Evolutionary conservation across 192 early-diverging fungal genomes (phyloP), one percentile per base, ranked within the genome.

Genomic region (Podochytrium sp.): DNA sequence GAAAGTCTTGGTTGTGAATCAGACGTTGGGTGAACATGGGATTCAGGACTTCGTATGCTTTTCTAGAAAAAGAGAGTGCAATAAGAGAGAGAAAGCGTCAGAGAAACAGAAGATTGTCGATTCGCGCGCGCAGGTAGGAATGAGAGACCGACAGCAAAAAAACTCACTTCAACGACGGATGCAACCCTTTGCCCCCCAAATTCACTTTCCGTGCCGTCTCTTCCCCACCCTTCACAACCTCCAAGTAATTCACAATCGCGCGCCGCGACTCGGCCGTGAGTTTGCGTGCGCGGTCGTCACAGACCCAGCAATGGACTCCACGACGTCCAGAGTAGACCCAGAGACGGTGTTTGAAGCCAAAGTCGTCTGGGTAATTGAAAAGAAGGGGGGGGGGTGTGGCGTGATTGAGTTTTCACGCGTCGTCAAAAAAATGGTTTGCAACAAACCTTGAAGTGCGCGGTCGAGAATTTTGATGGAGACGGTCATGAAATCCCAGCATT

Each of bases 301-400:
- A 92, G 25, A 99, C 91, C 97, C 97, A 99, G 84, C 96, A 97
- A 87, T 99, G 97, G 41, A 98, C 93, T 74, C 97, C 97, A 79
- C 97, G 94, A 61, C 97, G 92, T 64, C 97, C 97, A 68, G 90
- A 92, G 67, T 95, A 99, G 2, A 96, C 94, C 97, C 97, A 99
- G 49, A 99, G 79, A 7, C 96, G 68, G 51, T 97, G 89, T 66
- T 91, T 85, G 77, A 98, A 99, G 2, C 96, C 97, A 86, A 99
- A 99, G 83, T 99, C 96, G 33, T 96, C 96, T 84, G 60, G 0
- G 12, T 29, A n/a, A 37, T 3, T 41, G 38, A 0, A 40, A 60
- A 20, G 69, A 49, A 61, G 12, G 7, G 29, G 29, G 32, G 35
- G 29, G 10, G 25, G 30, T 59, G 33, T 7, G 43, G 43, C 43